Evolutionary conservation across 2,329 filamentous ascomycete species (phyloP).

Genomic region (Fusarium agapanthi): DNA sequence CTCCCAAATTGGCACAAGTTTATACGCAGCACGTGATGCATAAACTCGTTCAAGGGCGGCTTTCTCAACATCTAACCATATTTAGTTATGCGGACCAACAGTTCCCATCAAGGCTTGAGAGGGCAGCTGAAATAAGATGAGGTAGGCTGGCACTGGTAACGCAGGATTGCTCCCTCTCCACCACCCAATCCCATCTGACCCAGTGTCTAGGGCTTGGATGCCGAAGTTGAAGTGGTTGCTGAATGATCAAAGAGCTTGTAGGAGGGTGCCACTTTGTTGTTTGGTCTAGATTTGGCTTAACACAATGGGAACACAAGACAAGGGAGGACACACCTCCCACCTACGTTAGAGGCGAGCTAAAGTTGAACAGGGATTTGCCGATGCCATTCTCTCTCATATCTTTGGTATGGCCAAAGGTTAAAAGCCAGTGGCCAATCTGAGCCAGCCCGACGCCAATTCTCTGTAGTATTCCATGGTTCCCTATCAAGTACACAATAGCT

Average conservation of each 20-base stretch:
- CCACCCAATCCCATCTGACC: not conserved
- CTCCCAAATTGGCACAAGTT: constrained; percentile 37
- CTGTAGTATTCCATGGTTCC: constrained; percentile 37
- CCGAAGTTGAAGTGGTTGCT: constrained; percentile 6
- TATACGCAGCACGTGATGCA: constrained; percentile 40
- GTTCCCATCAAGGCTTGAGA: constrained; percentile 5
- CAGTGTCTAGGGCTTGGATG: constrained; percentile 1
- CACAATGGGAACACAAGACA: constrained; percentile 24
- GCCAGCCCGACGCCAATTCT: constrained; percentile 42
- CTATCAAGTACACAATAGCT: constrained; percentile 40
- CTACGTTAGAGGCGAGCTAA: constrained; percentile 1
- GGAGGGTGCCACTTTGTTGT: constrained; percentile 30
- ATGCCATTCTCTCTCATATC: constrained; percentile 21
- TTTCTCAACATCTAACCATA: not conserved
- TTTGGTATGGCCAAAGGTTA: constrained; percentile 13
- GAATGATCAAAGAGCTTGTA: constrained; percentile 30
- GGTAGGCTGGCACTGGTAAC: constrained; percentile 11
- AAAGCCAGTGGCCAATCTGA: constrained; percentile 22
- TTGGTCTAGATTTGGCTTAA: constrained; percentile 16
- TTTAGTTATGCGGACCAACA: constrained; percentile 13
- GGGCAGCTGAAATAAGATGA: constrained; percentile 27
- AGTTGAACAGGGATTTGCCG: constrained; percentile 15
- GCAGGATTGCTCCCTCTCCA: constrained; percentile 4
- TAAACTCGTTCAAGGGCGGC: not conserved
- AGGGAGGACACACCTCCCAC: constrained; percentile 19